Percentiles rank a stretch among this genome's conserved stretches.
phyloP scores from a whole-genome alignment of 2,329 filamentous ascomycete genomes.

The Zalaria obscura region DNA sequence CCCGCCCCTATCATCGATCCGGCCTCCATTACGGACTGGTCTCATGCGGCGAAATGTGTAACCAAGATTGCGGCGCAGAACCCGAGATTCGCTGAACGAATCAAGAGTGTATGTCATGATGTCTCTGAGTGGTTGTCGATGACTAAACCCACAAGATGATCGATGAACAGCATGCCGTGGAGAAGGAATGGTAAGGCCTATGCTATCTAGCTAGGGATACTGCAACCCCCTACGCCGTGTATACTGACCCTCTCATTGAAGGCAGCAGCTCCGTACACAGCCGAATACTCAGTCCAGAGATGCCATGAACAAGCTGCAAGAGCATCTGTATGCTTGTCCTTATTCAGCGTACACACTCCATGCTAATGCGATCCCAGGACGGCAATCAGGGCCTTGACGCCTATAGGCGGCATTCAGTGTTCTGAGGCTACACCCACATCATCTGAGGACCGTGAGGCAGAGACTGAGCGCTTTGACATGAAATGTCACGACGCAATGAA shows the following conservation, averaged over 20 bases:
- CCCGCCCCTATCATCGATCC: constrained; percentile 23
- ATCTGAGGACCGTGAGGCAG: constrained; percentile 34
- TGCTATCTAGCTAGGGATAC: not conserved
- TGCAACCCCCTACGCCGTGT: not conserved
- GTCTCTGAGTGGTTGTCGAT: constrained; percentile 9
- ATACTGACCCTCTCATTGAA: not conserved
- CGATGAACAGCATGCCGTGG: constrained; percentile 46
- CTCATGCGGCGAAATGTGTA: constrained; percentile 30
- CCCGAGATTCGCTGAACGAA: constrained; percentile 22
- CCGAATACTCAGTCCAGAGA: no score
- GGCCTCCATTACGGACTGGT: constrained; percentile 34
- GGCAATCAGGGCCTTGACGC: no score
- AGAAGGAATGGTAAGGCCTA: constrained; percentile 38
- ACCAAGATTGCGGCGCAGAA: constrained; percentile 32
- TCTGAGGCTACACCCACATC: constrained; percentile 5
- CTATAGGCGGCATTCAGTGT: not conserved
- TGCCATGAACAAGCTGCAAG: not conserved
- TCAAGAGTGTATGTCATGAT: constrained; percentile 24
- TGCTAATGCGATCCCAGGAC: no score
- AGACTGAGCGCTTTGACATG: constrained; percentile 43
- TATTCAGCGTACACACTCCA: not conserved
- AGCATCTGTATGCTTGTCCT: not conserved
- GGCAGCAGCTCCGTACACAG: no score
- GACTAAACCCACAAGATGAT: constrained; percentile 35
- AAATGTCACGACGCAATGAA: constrained; percentile 48